A percentile compares a stretch with the other conserved stretches of the same genome.
These are phyloP conservation scores for button mushroom (Agaricus bisporus) DNA, from an alignment of 768 basidiomycete species.

Conservation along the genomic window DNA sequence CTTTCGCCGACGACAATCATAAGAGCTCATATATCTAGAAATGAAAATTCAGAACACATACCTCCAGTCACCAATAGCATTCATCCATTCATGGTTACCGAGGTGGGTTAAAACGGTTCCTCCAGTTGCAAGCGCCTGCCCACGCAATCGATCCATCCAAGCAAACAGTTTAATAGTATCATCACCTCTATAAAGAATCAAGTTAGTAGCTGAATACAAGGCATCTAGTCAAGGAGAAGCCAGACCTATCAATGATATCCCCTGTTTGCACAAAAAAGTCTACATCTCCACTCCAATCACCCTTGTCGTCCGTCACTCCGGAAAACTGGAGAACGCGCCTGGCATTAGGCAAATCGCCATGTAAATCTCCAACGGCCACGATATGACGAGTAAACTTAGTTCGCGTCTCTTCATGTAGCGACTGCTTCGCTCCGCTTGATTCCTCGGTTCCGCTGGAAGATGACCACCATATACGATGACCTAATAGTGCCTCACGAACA, in stretches of 20 bases:
- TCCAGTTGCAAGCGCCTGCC: slow-evolving; percentile 61
- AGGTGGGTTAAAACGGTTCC: slow-evolving; percentile 73
- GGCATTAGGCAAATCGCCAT: slow-evolving; percentile 83
- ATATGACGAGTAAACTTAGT: slow-evolving; percentile 48
- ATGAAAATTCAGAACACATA: background rate
- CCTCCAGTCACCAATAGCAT: slow-evolving; percentile 55
- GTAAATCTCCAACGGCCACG: slow-evolving; percentile 88
- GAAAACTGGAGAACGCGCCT: slow-evolving; percentile 76
- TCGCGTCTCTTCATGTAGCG: slow-evolving; percentile 7
- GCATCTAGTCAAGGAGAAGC: slow-evolving; percentile 2
- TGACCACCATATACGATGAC: background rate
- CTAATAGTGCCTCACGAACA: slow-evolving; percentile 1
- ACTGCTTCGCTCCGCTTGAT: background rate
- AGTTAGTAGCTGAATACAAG: background rate
- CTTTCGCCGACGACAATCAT: slow-evolving; percentile 27
- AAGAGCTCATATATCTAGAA: background rate
- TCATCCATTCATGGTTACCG: slow-evolving; percentile 98
- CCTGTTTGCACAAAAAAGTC: slow-evolving; percentile 94
- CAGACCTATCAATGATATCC: slow-evolving; percentile 88
- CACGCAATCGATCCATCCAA: slow-evolving; percentile 80
- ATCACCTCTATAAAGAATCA: slow-evolving; percentile 51
- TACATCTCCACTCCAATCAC: slow-evolving; percentile 76
- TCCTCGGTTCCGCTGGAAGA: background rate
- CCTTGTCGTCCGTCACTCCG: slow-evolving; percentile 62
- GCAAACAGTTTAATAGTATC: slow-evolving; percentile 84